phyloP scores from a whole-genome alignment of 495 filamentous ascomycete species.

The Daldinia grandis region DNA sequence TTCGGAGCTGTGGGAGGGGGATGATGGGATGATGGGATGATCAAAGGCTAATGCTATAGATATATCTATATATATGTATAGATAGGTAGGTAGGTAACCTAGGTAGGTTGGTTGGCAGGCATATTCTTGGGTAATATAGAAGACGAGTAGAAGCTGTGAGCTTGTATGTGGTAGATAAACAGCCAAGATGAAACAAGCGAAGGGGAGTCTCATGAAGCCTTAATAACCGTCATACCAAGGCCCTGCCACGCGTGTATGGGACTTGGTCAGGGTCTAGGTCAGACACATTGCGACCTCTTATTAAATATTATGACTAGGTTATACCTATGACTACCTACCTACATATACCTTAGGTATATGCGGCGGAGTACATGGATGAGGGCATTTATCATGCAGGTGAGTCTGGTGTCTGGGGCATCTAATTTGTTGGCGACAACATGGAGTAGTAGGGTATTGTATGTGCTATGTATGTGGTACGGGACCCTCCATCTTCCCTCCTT shows the following conservation, averaged over 20 bases:
- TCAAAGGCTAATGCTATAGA: conserved; percentile 21
- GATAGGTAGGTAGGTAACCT: too few species aligned
- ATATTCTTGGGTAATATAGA: conserved; percentile 27
- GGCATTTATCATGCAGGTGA: conserved; percentile 39
- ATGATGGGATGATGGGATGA: not conserved
- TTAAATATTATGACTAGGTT: not conserved
- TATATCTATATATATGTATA: too few species aligned
- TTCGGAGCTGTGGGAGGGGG: not conserved
- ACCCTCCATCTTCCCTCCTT: conserved; percentile 33
- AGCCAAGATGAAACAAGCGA: conserved; percentile 30
- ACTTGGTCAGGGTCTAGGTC: not conserved
- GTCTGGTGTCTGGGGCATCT: conserved; percentile 23
- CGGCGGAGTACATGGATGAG: conserved; percentile 32
- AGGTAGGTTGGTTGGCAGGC: conserved; percentile 4
- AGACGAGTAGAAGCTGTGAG: conserved; percentile 59
- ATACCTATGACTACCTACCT: not conserved
- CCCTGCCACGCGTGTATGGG: not conserved
- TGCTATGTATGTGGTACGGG: conserved; percentile 28
- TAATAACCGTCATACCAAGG: conserved; percentile 35
- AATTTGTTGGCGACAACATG: conserved; percentile 33
- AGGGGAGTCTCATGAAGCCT: conserved; percentile 25
- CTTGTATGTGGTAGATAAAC: conserved; percentile 18
- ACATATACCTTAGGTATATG: conserved; percentile 2
- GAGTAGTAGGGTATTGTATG: conserved; percentile 14
- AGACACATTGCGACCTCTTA: not conserved